Evolutionary conservation across 176 grass and related monocot species (phyloP), one percentile per base, ranked within the genome.

Genomic region (Thinopyrum elongatum): DNA sequence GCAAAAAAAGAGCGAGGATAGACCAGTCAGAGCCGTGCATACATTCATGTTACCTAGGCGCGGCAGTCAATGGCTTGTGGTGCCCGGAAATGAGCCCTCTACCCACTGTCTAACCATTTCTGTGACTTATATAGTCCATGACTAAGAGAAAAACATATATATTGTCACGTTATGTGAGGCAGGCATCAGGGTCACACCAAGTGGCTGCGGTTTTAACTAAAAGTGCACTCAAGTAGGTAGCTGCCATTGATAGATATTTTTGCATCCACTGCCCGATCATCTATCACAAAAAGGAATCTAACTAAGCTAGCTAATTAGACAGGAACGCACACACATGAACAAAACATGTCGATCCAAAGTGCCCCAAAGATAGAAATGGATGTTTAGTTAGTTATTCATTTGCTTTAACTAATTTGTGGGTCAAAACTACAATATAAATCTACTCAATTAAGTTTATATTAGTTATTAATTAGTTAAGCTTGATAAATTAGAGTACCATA

Each of bases 71-170:
- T 92, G 39, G 44, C 85, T 92, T 94, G 90, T 80, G 65, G 60
- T 69, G 83, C 83, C 57, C 75, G 85, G 78, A 87, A 85, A 77
- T 55, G 88, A 82, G 66, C 41, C 75, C 85, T 83, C 73, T 88
- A 94, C 93, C 90, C 92, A 94, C 83, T 88, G 34, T 8, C 78
- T 92, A 94, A 92, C 87, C 90, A 94, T 92, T 76, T 88, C 6
- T 41, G 73, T 75, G 90, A 94, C 87, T 94, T 94, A 16, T 80
- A 26, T 86, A 59, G 89, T 76, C 77, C 47, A 30, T 27, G 26
- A 12, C 47, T 19, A 39, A 17, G 51, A 33, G 47, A 41, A 41
- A 76, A 61, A 17, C 2, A 71, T 7, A 53, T 51, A 42, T 42
- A 42, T 72, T 77, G 8, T 10, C 36, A 55, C 21, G 25, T 76